Evolutionary conservation across 129 eudicot genomes (phyloP), one percentile per base, ranked within the genome.

Genomic region (Heracleum sosnowskyi): DNA sequence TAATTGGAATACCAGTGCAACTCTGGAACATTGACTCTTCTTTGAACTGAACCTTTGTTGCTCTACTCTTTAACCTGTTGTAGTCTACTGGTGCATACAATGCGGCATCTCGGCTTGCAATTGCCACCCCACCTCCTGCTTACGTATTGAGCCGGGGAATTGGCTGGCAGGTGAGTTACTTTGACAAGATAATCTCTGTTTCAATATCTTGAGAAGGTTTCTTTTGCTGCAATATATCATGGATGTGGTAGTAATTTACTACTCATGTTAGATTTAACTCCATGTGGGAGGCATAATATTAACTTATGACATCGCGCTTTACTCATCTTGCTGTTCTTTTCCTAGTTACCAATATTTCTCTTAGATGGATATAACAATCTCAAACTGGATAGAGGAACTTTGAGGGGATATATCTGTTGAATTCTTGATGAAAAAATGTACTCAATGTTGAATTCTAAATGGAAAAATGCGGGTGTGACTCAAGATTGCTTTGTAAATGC

Each of bases 71-170:
- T 22, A 20, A 31, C 11, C 12, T 75, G 12, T 36, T 31, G 90
- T 88, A 91, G 99, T 95, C 99, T 17, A 95, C 97, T 41, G 99
- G 85, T 68, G 99, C 99, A 57, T 95, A 95, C 62, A 86, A 85
- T 89, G 99, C 99, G 51, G 99, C 99, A 83, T 95, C 99, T 68
- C 91, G 99, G 84, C 89, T 95, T 60, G 99, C 99, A n/a, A 95
- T 92, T 77, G 99, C 99, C 49, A 95, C 99, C 29, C 97, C 99
- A 13, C 99, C 99, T 77, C 99, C 99, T 47, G 99, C 99, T 31
- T 92, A 91, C 79, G 99, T 95, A 66, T 88, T 95, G 70, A 95
- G 97, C 85, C 91, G 99, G 75, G 99, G 99, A 73, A 95, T 95
- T 53, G 99, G 99, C 75, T 95, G 99, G 99, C 99, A 95, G 95